Percentiles rank a stretch among this genome's conserved stretches.
Conservation (phyloP, 2,329 filamentous ascomycete genomes). For the Paramyrothecium sp. region DNA sequence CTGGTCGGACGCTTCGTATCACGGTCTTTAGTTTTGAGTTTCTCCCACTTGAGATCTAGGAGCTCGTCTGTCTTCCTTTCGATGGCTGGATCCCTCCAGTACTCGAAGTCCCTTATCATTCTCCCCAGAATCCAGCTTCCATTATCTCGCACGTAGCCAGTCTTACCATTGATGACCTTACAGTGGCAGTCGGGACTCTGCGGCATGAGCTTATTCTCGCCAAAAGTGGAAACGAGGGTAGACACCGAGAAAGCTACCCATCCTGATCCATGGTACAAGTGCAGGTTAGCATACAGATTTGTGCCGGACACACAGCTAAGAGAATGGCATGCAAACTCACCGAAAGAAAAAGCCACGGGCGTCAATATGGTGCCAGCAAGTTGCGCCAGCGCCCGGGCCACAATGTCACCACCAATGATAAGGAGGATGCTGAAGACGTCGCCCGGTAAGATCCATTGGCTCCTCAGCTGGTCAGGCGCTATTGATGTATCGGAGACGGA, state of each 20-base stretch:
- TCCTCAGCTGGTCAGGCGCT: not conserved
- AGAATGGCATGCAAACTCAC: too few species aligned
- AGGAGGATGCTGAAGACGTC: conserved; percentile 29
- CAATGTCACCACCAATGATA: conserved; percentile 31
- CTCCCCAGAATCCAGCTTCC: conserved; percentile 40
- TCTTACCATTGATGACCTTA: conserved; percentile 32
- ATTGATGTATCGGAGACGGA: not conserved
- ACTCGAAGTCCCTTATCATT: conserved; percentile 37
- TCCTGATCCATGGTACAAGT: too few species aligned
- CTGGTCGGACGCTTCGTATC: conserved; percentile 11
- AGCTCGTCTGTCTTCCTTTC: conserved; percentile 9
- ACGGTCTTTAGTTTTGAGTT: conserved; percentile 1
- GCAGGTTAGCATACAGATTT: too few species aligned
- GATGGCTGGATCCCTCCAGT: conserved; percentile 19
- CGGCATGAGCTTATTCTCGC: conserved; percentile 24
- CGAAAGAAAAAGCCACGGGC: conserved; percentile 29
- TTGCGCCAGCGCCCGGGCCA: conserved; percentile 29
- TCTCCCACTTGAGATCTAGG: conserved; percentile 5
- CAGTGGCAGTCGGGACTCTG: conserved; percentile 26
- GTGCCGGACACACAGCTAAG: too few species aligned
- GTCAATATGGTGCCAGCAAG: conserved; percentile 19
- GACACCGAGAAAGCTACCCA: conserved; percentile 22
- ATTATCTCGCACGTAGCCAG: conserved; percentile 35
- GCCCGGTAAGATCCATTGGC: conserved; percentile 8
- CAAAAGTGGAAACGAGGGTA: conserved; percentile 19